phyloP scores from a whole-genome alignment of 495 filamentous ascomycete genomes.

The Alectoria sarmentosa region DNA sequence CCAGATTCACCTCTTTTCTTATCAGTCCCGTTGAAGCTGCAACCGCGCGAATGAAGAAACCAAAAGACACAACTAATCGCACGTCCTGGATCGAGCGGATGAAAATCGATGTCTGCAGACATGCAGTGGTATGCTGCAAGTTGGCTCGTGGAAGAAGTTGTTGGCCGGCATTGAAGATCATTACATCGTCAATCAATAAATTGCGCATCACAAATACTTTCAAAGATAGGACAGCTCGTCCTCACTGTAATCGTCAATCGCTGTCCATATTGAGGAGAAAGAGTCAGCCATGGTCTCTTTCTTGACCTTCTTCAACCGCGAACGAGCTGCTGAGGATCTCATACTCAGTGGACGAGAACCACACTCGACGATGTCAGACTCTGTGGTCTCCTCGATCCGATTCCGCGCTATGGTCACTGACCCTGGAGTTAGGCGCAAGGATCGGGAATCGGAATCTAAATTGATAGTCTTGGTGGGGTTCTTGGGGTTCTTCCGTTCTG shows the following conservation, averaged over 20 bases:
- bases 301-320: not conserved
- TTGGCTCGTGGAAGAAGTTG: not conserved
- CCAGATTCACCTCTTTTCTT: not conserved
- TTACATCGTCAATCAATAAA: not conserved
- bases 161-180: not conserved
- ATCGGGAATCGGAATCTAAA: not conserved
- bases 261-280: slow-evolving; percentile 7
- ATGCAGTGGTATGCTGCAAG: not conserved
- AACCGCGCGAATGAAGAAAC: not conserved
- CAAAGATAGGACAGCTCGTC: slow-evolving; percentile 17
- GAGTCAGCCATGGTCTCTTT: not conserved
- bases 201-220: not conserved
- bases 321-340: not conserved
- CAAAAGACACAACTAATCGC: not conserved
- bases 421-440: not conserved
- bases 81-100: not conserved
- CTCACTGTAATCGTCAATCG: slow-evolving; percentile 12
- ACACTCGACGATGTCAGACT: not conserved
- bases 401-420: not conserved
- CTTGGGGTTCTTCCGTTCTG: not conserved
- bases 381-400: not conserved
- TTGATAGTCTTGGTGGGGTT: not conserved
- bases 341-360: not conserved
- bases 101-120: not conserved
- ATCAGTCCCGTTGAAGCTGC: not conserved